Evolutionary conservation across 345 rosid species (phyloP).

Genomic region (Hirschfeldia incana): DNA sequence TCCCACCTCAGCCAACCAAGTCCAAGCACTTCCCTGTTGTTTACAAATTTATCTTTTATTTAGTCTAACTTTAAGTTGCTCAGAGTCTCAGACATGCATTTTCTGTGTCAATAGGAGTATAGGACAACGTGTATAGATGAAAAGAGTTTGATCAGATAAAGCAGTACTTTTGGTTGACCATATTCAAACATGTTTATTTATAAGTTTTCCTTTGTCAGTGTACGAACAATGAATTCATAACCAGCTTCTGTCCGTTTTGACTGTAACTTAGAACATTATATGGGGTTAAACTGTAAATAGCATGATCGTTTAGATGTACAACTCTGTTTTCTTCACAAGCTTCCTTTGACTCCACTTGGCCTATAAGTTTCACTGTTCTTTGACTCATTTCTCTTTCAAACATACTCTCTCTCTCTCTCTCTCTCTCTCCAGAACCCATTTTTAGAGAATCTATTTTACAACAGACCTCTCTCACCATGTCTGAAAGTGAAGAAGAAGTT

Average conservation of each 20-base stretch:
- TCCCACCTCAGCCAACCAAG: too few species aligned
- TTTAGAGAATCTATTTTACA: background rate
- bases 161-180: background rate
- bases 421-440: background rate
- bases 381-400: background rate
- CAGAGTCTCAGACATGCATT: background rate
- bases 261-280: background rate
- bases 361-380: background rate
- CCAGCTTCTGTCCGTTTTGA: background rate
- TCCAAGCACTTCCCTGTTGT: too few species aligned
- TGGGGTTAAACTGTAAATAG: conserved; percentile 1
- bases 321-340: background rate
- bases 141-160: background rate
- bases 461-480: conserved; percentile 6
- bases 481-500: background rate
- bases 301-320: too few species aligned
- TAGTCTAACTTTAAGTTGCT: too few species aligned
- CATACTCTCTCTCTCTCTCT: background rate
- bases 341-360: conserved; percentile 2
- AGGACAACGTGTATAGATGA: background rate
- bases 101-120: background rate
- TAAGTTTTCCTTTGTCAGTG: too few species aligned
- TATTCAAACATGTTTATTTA: background rate
- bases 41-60: too few species aligned
- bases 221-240: background rate